Evolutionary conservation across 352 stramenopile genomes (phyloP).

Genomic region (Phytophthora cryptogea): DNA sequence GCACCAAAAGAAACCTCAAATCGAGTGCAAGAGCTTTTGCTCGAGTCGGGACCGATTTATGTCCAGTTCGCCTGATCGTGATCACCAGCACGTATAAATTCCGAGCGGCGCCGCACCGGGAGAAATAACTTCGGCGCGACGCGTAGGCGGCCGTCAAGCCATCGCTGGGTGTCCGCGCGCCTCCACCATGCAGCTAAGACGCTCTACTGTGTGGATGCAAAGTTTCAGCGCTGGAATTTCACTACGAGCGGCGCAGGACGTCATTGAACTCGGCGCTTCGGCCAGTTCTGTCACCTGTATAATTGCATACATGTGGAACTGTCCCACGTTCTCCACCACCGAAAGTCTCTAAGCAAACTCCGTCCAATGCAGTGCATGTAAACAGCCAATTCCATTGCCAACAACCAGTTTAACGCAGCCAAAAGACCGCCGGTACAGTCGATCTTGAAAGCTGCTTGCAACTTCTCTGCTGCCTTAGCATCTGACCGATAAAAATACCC

Average conservation of each 20-base stretch:
- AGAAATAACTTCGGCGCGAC: conserved; percentile 46
- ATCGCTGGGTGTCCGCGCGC: neutral
- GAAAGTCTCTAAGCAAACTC: neutral
- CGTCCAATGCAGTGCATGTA: neutral
- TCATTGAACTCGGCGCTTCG: neutral
- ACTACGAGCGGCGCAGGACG: neutral
- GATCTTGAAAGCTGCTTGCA: neutral
- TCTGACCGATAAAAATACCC: conserved; percentile 37
- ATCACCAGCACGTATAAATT: conserved; percentile 33
- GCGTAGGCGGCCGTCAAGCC: neutral
- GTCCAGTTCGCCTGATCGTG: conserved; percentile 3
- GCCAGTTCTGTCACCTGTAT: conserved; percentile 7
- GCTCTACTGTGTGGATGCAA: neutral
- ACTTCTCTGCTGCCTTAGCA: conserved; percentile 13
- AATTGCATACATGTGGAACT: conserved; percentile 24
- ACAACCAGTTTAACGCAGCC: neutral
- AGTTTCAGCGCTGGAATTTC: neutral
- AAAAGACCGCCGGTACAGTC: conserved; percentile 3
- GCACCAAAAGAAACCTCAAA: too few species aligned
- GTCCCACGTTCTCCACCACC: conserved; percentile 3
- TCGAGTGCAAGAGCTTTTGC: neutral
- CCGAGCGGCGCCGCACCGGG: conserved; percentile 1
- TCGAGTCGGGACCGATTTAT: conserved; percentile 2
- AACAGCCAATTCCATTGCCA: neutral
- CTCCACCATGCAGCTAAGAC: conserved; percentile 6